Evolutionary conservation across 768 basidiomycete genomes (phyloP).

Genomic region (Lactifluus piperatus): DNA sequence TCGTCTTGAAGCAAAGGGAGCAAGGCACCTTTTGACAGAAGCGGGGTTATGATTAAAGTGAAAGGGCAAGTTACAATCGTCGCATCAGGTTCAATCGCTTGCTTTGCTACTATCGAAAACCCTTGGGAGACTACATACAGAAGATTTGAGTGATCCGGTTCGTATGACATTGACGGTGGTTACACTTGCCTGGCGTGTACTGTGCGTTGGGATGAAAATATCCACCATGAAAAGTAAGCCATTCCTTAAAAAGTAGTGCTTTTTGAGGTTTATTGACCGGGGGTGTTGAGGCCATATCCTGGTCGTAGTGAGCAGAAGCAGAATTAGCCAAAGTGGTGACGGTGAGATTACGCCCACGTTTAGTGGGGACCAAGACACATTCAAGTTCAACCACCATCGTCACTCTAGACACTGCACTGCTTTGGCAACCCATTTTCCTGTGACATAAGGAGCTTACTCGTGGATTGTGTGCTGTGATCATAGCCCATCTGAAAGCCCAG

Average conservation of each 20-base stretch:
- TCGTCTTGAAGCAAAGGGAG: constrained; percentile 29
- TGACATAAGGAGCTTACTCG: not conserved
- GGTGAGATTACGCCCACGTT: no score
- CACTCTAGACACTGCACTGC: not conserved
- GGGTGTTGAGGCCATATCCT: not conserved
- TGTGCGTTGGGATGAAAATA: constrained; percentile 39
- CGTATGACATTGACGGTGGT: not conserved
- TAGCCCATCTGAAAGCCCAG: no score
- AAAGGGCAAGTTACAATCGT: constrained; percentile 63
- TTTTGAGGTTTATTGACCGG: constrained; percentile 16
- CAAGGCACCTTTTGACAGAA: constrained; percentile 38
- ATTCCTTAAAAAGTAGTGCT: constrained; percentile 34
- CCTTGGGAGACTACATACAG: constrained; percentile 29
- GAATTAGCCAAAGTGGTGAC: not conserved
- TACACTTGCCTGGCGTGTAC: constrained; percentile 39
- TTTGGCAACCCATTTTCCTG: not conserved
- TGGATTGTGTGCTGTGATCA: not conserved
- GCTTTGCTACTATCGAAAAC: constrained; percentile 40
- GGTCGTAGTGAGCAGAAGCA: not conserved
- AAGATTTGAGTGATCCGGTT: not conserved
- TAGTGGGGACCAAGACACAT: no score
- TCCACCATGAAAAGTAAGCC: constrained; percentile 44
- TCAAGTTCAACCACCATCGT: not conserved
- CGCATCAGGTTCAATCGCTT: constrained; percentile 40
- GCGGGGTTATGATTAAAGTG: constrained; percentile 51